Conservation (phyloP, 495 filamentous ascomycete genomes). For the Aspergillus carlsbadensis region DNA sequence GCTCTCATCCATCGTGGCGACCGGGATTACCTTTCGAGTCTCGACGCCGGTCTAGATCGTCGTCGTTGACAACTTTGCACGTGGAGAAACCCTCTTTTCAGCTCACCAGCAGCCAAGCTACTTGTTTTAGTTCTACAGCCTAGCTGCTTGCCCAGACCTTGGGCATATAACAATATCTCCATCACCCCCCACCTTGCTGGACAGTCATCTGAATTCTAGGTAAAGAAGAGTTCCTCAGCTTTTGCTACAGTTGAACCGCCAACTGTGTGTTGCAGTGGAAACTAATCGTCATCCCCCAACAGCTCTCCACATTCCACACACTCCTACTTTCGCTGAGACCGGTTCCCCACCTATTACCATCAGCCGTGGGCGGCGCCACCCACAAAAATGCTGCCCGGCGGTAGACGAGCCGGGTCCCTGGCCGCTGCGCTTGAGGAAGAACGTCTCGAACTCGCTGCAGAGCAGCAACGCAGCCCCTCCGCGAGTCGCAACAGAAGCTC, state of each 20-base stretch:
- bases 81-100: conserved; percentile 1
- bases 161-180: conserved; percentile 4
- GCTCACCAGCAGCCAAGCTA: not conserved
- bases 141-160: conserved; percentile 5
- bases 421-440: conserved; percentile 25
- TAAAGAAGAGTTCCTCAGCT: not conserved
- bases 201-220: not conserved
- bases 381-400: conserved; percentile 9
- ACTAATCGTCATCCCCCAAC: not conserved
- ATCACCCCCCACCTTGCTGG: conserved; percentile 6
- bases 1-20: not conserved
- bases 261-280: conserved; percentile 1
- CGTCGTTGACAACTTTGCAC: not conserved
- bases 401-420: conserved; percentile 11
- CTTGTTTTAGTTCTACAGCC: not conserved
- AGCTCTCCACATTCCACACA: conserved; percentile 9
- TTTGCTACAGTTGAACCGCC: not conserved
- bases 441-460: conserved; percentile 21
- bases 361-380: conserved; percentile 14
- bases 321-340: conserved; percentile 5
- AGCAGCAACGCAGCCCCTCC: conserved; percentile 21
- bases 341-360: conserved; percentile 10
- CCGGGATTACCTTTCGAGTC: not conserved
- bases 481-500: conserved; percentile 17
- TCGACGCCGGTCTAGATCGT: conserved; percentile 10